Base-by-base conservation (phyloP, 768 basidiomycete species). In the Rhizopogon salebrosus region DNA sequence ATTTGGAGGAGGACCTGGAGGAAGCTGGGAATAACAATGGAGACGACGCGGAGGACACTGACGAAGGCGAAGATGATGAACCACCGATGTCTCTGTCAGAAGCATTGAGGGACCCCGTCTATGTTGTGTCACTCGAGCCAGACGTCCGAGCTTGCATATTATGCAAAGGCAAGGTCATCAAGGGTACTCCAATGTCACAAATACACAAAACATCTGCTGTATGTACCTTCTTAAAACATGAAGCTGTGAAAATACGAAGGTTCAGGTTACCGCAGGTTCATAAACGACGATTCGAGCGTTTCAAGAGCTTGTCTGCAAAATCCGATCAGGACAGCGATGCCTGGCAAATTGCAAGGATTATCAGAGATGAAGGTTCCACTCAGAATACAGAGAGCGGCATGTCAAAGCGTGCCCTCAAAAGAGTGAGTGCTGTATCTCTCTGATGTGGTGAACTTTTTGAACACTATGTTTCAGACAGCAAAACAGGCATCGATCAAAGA, bases 151-250 rank as follows among this genome's bases (percentile, higher is more conserved):
- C 74, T 8, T 91, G 89, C 63, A 73, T 83, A 7, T 62, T 86
- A 5, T 92, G 89, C 65, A 87, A 85, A 10, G 83, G 82, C 36
- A 92, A 88, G 63, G 62, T 76, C n/a, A 73, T 92, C 37, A 89
- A 89, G 63, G 77, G 78, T 42, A 49, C 57, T 8, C 73, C 72
- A 46, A 82, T 85, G 80, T 70, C 78, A 34, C 68, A 74, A 52
- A 66, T 77, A 13, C 89, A 92, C 65, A 73, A 71, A 53, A 70
- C 70, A 9, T 86, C 88, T 31, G 81, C 77, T 68, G 89, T 81
- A 77, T 68, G 83, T 79, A 67, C 60, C 55, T 38, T 31, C 34
- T 20, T n/a, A 1, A 18, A 31, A 42, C 34, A 16, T 36, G 6
- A 16, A 37, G 38, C 38, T 24, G 20, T 20, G 24, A 55, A 22